Base-by-base conservation (phyloP, 2,329 filamentous ascomycete genomes). In the Alternaria panax region DNA sequence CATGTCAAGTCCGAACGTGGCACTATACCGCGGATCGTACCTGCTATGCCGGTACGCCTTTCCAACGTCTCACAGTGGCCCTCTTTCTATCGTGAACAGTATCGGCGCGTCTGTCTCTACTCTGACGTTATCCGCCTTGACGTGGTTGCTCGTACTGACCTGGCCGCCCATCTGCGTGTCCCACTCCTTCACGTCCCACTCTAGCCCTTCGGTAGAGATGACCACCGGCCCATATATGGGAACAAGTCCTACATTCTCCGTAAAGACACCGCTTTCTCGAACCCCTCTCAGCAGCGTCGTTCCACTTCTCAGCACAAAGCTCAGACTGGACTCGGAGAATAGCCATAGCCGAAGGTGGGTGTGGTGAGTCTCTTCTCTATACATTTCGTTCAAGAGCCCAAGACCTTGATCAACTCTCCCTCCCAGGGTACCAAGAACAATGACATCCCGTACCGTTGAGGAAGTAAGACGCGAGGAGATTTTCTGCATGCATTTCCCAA, bases 381-480 rank as follows among this genome's bases (percentile, higher is more conserved):
- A 93, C 45, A 98, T 84, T 74, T 97, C 92, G 75, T 97, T 92
- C 52, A 99, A 85, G 70, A 96, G 89, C 57, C 92, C 93, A 47
- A 99, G 85, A 2, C 90, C 94, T 76, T 99, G 95, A 78, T 99
- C 95, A 16, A 98, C 91, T 28, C 95, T 88, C 7, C 95, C 95
- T 42, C 92, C 92, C 0, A 98, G 85, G 2, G 93, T 92, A 40
- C 94, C 93, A 7, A 97, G 80, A 36, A 91, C 88, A 12, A 97
- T 83, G n/a, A 97, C 88, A 71, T 94, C 65, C 47, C 84, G 85
- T 16, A 55, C 60, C 16, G 54, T 54, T 16, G 58, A 51, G 30
- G 60, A 63, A 24, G 62, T 51, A 20, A 63, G 88, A 84, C 78
- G 61, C 6, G 69, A 67, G 8, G 66, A 67, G 85, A 89, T 65